These are phyloP conservation scores for Eucalyptus sp. DNA, from an alignment of 345 rosid genomes.

Conservation along the genomic window DNA sequence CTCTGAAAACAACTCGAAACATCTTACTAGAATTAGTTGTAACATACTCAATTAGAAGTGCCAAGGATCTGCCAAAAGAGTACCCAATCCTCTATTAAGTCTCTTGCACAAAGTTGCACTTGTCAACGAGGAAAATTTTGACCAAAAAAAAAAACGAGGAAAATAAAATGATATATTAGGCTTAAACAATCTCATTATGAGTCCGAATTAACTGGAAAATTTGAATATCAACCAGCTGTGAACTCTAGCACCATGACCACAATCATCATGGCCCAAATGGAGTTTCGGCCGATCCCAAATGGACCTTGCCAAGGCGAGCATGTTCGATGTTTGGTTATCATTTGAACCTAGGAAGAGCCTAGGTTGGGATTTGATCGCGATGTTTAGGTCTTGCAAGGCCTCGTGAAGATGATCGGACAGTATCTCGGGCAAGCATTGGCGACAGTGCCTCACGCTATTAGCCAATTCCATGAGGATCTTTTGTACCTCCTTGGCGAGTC, in stretches of 20 bases:
- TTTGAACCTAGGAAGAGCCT: conserved; percentile 40
- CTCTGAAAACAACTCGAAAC: conserved; percentile 62
- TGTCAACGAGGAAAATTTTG: background rate
- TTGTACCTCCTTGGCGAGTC: conserved; percentile 57
- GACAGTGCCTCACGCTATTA: conserved; percentile 36
- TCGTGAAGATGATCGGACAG: conserved; percentile 67
- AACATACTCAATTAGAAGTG: conserved; percentile 52
- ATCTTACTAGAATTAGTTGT: conserved; percentile 35
- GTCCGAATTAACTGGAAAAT: background rate
- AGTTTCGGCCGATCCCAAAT: conserved; percentile 31
- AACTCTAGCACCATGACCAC: conserved; percentile 82
- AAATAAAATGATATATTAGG: background rate
- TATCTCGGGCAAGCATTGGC: conserved; percentile 57
- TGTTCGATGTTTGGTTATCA: conserved; percentile 12
- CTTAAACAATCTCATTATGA: background rate
- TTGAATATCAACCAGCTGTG: conserved; percentile 29
- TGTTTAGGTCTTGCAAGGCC: conserved; percentile 63
- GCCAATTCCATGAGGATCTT: conserved; percentile 51
- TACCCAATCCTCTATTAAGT: conserved; percentile 74
- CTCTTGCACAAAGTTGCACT: conserved; percentile 87
- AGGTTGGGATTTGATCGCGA: conserved; percentile 61
- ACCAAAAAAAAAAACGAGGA: too few relatives aligned
- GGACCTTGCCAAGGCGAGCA: too few relatives aligned
- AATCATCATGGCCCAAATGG: conserved; percentile 81
- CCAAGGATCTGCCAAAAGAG: conserved; percentile 54